Conservation (phyloP, 148 eudicot genomes). For the Amaranthus palmeri region DNA sequence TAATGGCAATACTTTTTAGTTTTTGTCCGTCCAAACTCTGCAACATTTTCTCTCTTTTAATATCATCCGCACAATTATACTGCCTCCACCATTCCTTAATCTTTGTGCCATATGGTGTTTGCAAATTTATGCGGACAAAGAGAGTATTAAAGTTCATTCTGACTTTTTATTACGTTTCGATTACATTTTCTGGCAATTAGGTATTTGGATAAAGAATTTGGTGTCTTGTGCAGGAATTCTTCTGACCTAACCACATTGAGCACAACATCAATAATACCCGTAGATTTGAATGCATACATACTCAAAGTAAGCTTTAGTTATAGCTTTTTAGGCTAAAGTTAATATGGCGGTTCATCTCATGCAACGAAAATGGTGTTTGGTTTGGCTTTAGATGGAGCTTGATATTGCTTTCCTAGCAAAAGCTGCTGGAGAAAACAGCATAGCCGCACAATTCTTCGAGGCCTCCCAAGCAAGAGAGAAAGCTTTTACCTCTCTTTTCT, state of each 20-base stretch:
- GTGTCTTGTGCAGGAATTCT: conserved; percentile 48
- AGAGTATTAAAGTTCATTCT: neutral
- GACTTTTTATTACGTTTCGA: neutral
- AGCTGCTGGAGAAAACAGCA: conserved; percentile 39
- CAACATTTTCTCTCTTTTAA: too few relatives aligned
- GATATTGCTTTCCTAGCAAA: conserved; percentile 71
- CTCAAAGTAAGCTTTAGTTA: conserved; percentile 51
- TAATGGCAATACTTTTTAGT: too few relatives aligned
- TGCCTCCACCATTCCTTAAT: too few relatives aligned
- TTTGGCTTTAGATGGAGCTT: conserved; percentile 70
- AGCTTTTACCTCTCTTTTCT: conserved; percentile 63
- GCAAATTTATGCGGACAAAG: neutral
- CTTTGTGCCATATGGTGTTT: too few relatives aligned
- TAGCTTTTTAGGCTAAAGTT: neutral
- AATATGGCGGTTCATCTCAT: neutral
- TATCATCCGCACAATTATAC: too few relatives aligned
- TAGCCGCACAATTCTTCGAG: conserved; percentile 34
- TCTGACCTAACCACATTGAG: conserved; percentile 79
- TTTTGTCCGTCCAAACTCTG: too few relatives aligned
- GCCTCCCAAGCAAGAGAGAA: conserved; percentile 59
- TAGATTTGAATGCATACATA: conserved; percentile 84
- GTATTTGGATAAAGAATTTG: neutral
- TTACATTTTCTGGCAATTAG: neutral
- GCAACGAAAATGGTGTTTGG: neutral
- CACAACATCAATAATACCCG: conserved; percentile 73